Percentiles rank a stretch among this genome's conserved stretches.
Conservation (phyloP, 2,329 filamentous ascomycete genomes). For the Leptodontidium sp. region DNA sequence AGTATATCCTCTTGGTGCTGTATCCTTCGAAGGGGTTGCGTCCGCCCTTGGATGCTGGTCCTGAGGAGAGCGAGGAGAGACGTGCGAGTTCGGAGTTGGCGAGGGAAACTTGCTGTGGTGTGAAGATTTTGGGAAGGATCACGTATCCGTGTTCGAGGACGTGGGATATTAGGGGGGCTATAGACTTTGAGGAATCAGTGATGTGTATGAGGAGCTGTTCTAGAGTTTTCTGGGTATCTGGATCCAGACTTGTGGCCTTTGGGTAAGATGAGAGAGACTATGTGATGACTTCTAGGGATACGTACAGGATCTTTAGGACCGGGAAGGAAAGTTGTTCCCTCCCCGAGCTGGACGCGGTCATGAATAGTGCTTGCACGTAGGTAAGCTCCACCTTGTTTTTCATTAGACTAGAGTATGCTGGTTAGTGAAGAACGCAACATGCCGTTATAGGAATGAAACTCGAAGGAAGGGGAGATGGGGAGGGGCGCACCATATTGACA, state of each 20-base stretch:
- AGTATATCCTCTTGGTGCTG: constrained; percentile 51
- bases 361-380: constrained; percentile 21
- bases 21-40: constrained; percentile 51
- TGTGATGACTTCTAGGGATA: not conserved
- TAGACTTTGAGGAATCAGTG: constrained; percentile 21
- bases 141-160: constrained; percentile 50
- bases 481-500: not conserved
- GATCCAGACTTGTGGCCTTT: not conserved
- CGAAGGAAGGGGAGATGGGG: not conserved
- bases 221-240: not conserved
- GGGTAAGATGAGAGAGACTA: not conserved
- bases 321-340: constrained; percentile 44
- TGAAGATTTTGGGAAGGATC: constrained; percentile 49
- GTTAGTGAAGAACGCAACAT: not conserved
- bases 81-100: constrained; percentile 49
- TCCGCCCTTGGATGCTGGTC: constrained; percentile 46
- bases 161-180: constrained; percentile 44
- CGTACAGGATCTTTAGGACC: constrained; percentile 38
- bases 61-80: constrained; percentile 42
- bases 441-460: not conserved
- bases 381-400: not conserved
- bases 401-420: not conserved
- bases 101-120: constrained; percentile 44
- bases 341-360: constrained; percentile 39
- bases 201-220: not conserved